Percentiles rank a stretch among this genome's conserved stretches.
Evolutionary conservation across 2,329 filamentous ascomycete species (phyloP).

Genomic region (Penicillium psychrosexuale): DNA sequence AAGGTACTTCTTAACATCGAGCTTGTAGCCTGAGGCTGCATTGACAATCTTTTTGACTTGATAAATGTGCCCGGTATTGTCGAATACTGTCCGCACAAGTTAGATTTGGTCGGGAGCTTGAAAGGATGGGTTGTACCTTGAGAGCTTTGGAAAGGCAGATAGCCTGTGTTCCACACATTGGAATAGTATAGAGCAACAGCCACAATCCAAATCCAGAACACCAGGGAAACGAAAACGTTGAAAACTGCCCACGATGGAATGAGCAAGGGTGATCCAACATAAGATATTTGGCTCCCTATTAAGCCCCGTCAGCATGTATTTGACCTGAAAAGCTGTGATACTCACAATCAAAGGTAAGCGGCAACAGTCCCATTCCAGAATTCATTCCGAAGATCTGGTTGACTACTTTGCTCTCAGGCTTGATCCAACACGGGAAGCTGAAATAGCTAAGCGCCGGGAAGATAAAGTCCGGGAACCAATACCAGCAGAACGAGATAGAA

Average conservation of each 20-base stretch:
- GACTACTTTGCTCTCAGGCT: constrained; percentile 24
- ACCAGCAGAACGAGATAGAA: constrained; percentile 26
- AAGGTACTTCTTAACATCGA: constrained; percentile 62
- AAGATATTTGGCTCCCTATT: constrained; percentile 28
- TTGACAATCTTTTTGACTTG: constrained; percentile 62
- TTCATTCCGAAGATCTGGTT: constrained; percentile 32
- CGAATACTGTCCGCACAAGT: constrained; percentile 51
- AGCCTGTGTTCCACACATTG: constrained; percentile 19
- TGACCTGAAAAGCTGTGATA: background rate
- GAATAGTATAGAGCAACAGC: constrained; percentile 54
- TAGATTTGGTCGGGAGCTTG: background rate
- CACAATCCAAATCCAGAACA: constrained; percentile 59
- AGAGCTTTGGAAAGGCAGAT: constrained; percentile 25
- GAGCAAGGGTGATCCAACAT: constrained; percentile 52
- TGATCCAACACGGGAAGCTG: constrained; percentile 31
- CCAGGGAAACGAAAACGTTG: constrained; percentile 64
- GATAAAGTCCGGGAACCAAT: constrained; percentile 32
- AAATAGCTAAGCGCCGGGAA: constrained; percentile 32
- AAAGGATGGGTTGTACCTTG: constrained; percentile 13
- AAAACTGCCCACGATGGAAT: constrained; percentile 67
- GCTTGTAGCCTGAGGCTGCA: constrained; percentile 51
- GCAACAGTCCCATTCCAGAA: constrained; percentile 30
- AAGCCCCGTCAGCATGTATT: background rate
- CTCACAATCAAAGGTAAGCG: constrained; percentile 43
- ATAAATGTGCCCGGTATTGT: constrained; percentile 63